Evolutionary conservation across 2,329 filamentous ascomycete genomes (phyloP).

Genomic region (Emericellopsis atlantica): DNA sequence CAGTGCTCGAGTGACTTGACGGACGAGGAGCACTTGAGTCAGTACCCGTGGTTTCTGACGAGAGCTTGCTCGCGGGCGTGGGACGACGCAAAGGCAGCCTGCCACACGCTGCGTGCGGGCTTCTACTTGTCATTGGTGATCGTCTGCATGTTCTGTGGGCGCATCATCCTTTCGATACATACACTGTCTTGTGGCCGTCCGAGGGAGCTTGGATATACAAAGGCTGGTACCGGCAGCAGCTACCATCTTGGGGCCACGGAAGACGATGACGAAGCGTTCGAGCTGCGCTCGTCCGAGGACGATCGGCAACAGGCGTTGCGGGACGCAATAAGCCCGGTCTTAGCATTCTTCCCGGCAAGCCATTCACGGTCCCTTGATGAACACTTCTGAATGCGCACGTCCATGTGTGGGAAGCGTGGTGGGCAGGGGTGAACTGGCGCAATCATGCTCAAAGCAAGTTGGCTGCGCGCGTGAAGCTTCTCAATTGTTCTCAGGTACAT

Average conservation of each 20-base stretch:
- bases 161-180: not conserved
- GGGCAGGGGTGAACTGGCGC: no score
- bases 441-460: no score
- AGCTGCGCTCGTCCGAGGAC: not conserved
- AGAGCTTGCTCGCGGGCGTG: not conserved
- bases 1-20: not conserved
- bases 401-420: no score
- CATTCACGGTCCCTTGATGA: not conserved
- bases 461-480: no score
- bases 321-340: slow-evolving; percentile 11
- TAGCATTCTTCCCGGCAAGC: slow-evolving; percentile 21
- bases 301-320: slow-evolving; percentile 6
- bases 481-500: no score
- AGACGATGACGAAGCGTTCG: not conserved
- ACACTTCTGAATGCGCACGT: no score
- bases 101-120: not conserved
- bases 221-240: not conserved
- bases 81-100: not conserved
- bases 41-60: not conserved
- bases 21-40: not conserved
- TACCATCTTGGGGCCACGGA: not conserved
- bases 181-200: not conserved
- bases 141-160: not conserved
- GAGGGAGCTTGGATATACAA: not conserved
- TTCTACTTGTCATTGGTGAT: not conserved